A percentile compares a stretch with the other conserved stretches of the same genome.
Evolutionary conservation across 2,329 filamentous ascomycete species (phyloP).

Genomic region (Epichloe baconii): DNA sequence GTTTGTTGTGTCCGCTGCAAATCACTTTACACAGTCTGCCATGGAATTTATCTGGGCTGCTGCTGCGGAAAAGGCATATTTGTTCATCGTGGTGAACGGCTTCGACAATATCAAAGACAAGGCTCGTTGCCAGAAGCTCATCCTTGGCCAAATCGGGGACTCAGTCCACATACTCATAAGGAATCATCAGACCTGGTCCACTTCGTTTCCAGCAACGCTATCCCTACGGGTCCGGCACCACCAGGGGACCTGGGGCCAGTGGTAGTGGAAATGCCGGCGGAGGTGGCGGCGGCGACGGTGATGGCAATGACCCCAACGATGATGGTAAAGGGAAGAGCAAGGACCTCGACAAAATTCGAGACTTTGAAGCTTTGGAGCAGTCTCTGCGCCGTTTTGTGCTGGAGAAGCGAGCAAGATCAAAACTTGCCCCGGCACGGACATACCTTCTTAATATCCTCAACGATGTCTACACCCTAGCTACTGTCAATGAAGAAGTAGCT

Average conservation of each 20-base stretch:
- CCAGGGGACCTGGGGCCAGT: conserved; percentile 40
- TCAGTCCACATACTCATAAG: conserved; percentile 90
- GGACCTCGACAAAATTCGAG: conserved; percentile 72
- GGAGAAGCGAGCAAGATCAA: conserved; percentile 89
- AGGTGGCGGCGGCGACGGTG: conserved; percentile 38
- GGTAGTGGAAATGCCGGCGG: conserved; percentile 38
- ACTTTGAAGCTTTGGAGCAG: conserved; percentile 82
- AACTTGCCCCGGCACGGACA: conserved; percentile 87
- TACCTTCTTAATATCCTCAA: conserved; percentile 89
- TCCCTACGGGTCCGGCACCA: conserved; percentile 56
- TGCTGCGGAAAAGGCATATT: conserved; percentile 92
- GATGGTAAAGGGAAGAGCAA: conserved; percentile 64
- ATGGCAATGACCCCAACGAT: conserved; percentile 43
- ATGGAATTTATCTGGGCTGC: conserved; percentile 96
- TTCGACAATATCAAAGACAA: conserved; percentile 92
- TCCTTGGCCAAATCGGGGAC: conserved; percentile 76
- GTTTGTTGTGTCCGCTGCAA: conserved; percentile 93
- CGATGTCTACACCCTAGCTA: conserved; percentile 71
- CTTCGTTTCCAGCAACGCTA: conserved; percentile 93
- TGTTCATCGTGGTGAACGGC: conserved; percentile 97
- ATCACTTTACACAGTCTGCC: conserved; percentile 95
- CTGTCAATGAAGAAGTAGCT: conserved; percentile 78
- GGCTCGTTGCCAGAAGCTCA: conserved; percentile 79
- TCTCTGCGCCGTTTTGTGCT: conserved; percentile 86
- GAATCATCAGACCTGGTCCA: conserved; percentile 88